Conservation (phyloP, 257 asterid species). For the Dorcoceras hygrometricum region DNA sequence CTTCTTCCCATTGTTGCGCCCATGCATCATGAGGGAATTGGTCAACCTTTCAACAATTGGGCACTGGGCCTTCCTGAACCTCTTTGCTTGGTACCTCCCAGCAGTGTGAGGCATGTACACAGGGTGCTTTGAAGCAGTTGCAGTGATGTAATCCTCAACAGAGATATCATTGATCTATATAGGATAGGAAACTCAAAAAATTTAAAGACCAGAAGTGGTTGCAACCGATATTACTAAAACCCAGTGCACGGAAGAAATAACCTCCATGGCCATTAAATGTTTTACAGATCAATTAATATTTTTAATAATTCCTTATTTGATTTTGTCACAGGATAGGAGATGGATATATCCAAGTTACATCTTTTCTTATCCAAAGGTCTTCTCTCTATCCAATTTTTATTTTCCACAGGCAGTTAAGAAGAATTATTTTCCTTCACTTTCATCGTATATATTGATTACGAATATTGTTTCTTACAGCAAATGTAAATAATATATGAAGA, state of each 20-base stretch:
- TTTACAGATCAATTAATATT: neutral
- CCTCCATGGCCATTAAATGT: neutral
- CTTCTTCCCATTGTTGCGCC: constrained; percentile 89
- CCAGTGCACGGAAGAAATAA: neutral
- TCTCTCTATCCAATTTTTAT: neutral
- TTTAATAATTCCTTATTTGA: neutral
- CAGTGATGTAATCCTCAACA: constrained; percentile 84
- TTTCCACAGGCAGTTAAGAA: too few species aligned
- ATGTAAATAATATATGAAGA: too few species aligned
- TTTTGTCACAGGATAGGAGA: neutral
- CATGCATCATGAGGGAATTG: constrained; percentile 90
- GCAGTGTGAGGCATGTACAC: constrained; percentile 77
- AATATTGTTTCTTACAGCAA: too few species aligned
- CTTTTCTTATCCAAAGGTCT: neutral
- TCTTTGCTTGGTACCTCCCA: constrained; percentile 75
- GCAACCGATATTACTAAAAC: neutral
- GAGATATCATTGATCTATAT: constrained; percentile 62
- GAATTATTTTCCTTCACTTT: neutral
- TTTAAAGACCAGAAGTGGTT: neutral
- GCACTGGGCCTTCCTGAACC: constrained; percentile 90
- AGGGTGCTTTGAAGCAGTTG: constrained; percentile 70
- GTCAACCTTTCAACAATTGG: constrained; percentile 75
- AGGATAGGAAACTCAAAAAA: neutral
- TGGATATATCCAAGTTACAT: neutral
- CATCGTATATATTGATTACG: neutral